Evolutionary conservation across 1,139 yeast species (phyloP).

Genomic region (Arxiozyma heterogenica): DNA sequence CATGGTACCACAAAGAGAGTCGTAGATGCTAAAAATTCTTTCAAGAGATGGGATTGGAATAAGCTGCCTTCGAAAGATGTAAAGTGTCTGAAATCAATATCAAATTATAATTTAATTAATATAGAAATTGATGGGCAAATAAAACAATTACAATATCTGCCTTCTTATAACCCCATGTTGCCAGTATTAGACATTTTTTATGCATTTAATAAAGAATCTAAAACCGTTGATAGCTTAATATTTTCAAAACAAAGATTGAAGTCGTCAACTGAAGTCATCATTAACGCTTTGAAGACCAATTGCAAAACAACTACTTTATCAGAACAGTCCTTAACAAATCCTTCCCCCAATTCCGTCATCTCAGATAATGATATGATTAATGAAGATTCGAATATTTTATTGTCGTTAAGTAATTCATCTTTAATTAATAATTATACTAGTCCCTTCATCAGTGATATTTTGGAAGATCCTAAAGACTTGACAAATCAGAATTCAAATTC

Average conservation of each 20-base stretch:
- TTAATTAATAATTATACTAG: background rate
- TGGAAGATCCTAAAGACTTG: background rate
- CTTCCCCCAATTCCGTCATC: background rate
- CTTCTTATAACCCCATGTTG: conserved; percentile 19
- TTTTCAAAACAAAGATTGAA: conserved; percentile 18
- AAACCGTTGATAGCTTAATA: conserved; percentile 15
- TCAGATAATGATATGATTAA: background rate
- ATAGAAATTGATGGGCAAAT: conserved; percentile 19
- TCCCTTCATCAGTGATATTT: background rate
- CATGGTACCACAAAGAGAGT: conserved; percentile 14
- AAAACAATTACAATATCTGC: conserved; percentile 21
- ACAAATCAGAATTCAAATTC: background rate
- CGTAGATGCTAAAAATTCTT: conserved; percentile 10
- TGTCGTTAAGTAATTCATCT: conserved; percentile 1
- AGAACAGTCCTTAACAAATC: background rate
- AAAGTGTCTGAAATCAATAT: conserved; percentile 5
- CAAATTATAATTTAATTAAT: conserved; percentile 6
- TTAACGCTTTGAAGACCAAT: background rate
- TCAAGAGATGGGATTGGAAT: conserved; percentile 19
- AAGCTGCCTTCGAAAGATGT: conserved; percentile 13
- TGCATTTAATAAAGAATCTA: conserved; percentile 20
- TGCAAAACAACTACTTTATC: background rate
- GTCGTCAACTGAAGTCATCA: conserved; percentile 8
- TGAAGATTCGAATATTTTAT: background rate
- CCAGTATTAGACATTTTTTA: conserved; percentile 21